These are phyloP conservation scores for Quercus aquifolioides DNA, from an alignment of 306 rosid genomes.

Conservation along the genomic window DNA sequence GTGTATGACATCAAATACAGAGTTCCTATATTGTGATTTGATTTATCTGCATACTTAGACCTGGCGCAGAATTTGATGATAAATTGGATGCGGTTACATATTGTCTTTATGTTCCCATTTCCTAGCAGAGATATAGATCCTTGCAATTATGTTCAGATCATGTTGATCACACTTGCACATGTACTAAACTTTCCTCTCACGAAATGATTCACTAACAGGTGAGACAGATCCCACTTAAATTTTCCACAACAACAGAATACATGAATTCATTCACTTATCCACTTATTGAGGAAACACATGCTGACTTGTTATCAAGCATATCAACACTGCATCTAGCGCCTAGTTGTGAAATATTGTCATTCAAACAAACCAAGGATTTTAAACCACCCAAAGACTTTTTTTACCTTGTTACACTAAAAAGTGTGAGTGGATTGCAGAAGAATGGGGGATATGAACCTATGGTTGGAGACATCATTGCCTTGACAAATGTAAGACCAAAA, in stretches of 20 bases:
- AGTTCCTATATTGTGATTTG: not conserved
- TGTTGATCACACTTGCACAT: not conserved
- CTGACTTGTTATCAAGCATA: constrained; percentile 39
- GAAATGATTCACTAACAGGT: constrained; percentile 28
- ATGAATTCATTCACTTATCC: constrained; percentile 40
- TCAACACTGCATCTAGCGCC: constrained; percentile 28
- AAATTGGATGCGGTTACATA: too few relatives aligned
- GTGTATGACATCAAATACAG: too few relatives aligned
- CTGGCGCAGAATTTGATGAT: too few relatives aligned
- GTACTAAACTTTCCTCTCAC: not conserved
- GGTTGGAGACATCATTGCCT: constrained; percentile 49
- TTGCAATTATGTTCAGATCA: not conserved
- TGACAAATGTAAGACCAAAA: constrained; percentile 35
- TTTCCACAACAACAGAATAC: constrained; percentile 31
- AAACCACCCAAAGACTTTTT: constrained; percentile 8
- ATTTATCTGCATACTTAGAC: not conserved
- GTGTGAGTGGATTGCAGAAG: not conserved
- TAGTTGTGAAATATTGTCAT: constrained; percentile 21
- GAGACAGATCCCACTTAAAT: constrained; percentile 38
- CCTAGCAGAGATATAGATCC: not conserved
- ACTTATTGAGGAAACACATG: constrained; percentile 55
- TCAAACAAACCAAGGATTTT: not conserved
- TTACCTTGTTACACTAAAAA: constrained; percentile 15
- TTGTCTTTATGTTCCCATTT: too few relatives aligned
- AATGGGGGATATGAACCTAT: constrained; percentile 32